Evolutionary conservation across 179 eudicot species (phyloP), one percentile per base, ranked within the genome.

Genomic region (Actinidia chinensis): DNA sequence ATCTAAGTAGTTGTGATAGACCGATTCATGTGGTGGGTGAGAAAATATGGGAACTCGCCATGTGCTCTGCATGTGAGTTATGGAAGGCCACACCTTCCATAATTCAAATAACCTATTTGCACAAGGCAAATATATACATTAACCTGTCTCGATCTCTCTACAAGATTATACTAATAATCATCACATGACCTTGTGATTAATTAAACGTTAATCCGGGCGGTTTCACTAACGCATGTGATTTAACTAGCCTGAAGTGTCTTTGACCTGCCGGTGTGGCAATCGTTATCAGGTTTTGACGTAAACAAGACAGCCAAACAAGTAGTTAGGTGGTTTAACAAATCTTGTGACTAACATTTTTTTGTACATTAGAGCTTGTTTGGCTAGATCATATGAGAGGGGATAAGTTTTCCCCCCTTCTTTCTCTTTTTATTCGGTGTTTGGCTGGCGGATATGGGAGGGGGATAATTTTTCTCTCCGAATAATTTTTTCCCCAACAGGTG

Each of bases 1-100:
- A 63, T 28, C 42, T 28, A n/a, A 43, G 20, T 22, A 23, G 65
- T 18, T 25, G 44, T 11, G 44, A 5, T 11, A 63, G 68, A 63
- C 44, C 68, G 14, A 63, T 63, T 25, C 68, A 63, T 63, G 68
- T 63, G 68, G 68, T 63, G 68, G 68, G 43, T 25, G 23, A 63
- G 68, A 63, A 15, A 25, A 63, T 63, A 28, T 13, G 68, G 12
- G 43, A 63, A 63, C 68, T 5, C 25, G 33, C 68, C 68, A 63
- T 63, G 68, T 63, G 68, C 68, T 4, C 5, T 63, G 25, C 68
- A 63, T 63, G 68, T 63, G 68, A 63, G n/a, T 28, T 63, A 25
- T 28, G 68, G 67, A 11, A 6, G 44, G 43, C 12, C 33, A 63
- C 25, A 23, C 43, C 67, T 13, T 63, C 7, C 6, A 55, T 17